Evolutionary conservation across 2,329 filamentous ascomycete genomes (phyloP).

Genomic region (Trichoderma sp.): DNA sequence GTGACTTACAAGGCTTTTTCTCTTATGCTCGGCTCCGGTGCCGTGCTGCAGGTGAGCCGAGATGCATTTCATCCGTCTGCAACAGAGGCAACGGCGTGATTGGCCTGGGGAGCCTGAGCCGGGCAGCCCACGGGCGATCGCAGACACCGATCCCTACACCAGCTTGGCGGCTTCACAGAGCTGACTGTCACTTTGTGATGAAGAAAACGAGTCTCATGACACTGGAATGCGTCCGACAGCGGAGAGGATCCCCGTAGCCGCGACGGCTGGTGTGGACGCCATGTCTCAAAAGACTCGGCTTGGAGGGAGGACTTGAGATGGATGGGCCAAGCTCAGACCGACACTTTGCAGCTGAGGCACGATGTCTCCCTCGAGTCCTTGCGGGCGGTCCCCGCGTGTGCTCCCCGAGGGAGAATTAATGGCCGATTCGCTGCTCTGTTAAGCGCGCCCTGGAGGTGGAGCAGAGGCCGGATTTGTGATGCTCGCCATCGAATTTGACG

Average conservation of each 20-base stretch:
- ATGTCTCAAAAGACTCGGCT: neutral
- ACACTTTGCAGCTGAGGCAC: slow-evolving; percentile 2
- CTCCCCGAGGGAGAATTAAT: neutral
- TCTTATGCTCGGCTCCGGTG: slow-evolving; percentile 3
- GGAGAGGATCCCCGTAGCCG: slow-evolving; percentile 3
- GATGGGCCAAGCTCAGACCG: neutral
- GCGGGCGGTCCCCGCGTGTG: slow-evolving; percentile 4
- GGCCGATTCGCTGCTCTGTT: slow-evolving; percentile 7
- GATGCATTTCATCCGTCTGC: slow-evolving; percentile 14
- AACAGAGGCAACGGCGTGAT: neutral
- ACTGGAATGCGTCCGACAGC: slow-evolving; percentile 18
- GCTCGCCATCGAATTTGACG: neutral
- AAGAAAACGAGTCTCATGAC: neutral
- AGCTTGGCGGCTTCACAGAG: neutral
- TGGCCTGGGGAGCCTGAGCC: slow-evolving; percentile 2
- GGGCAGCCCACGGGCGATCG: neutral
- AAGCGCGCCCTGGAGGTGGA: slow-evolving; percentile 9
- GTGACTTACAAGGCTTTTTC: neutral
- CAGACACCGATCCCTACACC: neutral
- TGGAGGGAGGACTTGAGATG: neutral
- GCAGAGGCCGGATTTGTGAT: neutral
- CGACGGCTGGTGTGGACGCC: neutral
- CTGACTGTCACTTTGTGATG: slow-evolving; percentile 2
- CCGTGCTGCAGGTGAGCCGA: slow-evolving; percentile 17
- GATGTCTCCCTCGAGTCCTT: neutral